Base-by-base conservation (phyloP, 805 yeast genomes). In the Candida arabinofermentans region DNA sequence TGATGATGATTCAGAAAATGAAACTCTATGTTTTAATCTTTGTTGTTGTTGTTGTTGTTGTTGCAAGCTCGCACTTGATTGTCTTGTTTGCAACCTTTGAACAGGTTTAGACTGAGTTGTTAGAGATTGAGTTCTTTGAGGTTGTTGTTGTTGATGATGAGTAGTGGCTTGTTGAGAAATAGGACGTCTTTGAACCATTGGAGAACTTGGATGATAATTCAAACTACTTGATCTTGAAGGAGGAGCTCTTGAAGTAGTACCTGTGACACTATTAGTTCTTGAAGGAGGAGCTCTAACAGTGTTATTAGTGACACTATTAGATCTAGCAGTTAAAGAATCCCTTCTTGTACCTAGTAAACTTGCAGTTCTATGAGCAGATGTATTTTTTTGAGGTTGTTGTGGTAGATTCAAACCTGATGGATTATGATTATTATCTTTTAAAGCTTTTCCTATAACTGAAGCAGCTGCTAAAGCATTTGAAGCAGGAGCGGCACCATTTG, bases 381-480 rank as follows among this genome's bases (percentile, higher is more conserved):
- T 29, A 27, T 40, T 46, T 32, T 42, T 42, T 16, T 19, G 48
- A 13, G 53, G 60, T 39, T 49, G 58, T 44, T 49, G 59, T 24
- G 59, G 68, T 31, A 66, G 32, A 49, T 54, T 49, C 56, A 67
- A 35, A 54, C 58, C 52, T 48, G 47, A 43, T 50, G 64, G 45
- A 24, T 54, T 48, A 37, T 61, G 54, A 41, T 57, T 54, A 36
- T 59, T 61, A 46, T 70, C 62, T 49, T 64, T 67, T 39, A 74
- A 44, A 1, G 79, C 77, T 39, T 63, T 62, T 2, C 81, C 81
- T 44, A 75, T 71, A 3, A 77, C 77, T 7, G 75, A 62, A 3
- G 85, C 85, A 21, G 86, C 86, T 6, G 84, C 86, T 21, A 79
- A 50, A 1, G 86, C 86, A 37, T 74, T 74, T 3, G 77, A 64